Base-by-base conservation (phyloP, 2,329 filamentous ascomycete species). In the Cryphonectria naterciae region DNA sequence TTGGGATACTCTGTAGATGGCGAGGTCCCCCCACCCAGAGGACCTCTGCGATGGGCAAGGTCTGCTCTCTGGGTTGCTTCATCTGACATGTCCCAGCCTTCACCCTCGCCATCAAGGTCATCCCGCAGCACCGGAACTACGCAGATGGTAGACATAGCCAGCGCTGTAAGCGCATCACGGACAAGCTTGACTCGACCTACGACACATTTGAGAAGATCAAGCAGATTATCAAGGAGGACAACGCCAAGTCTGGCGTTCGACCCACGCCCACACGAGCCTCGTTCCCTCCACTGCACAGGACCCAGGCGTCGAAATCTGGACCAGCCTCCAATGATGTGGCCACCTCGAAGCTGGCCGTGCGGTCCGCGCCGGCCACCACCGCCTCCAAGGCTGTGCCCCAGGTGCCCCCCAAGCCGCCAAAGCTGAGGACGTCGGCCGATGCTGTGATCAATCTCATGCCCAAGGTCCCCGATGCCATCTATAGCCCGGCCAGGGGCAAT, bases 51-150 rank as follows among this genome's bases (percentile, higher is more conserved):
- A n/a, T 60, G 56, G 56, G 2, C n/a, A 32, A 17, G 56, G 25
- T 35, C 58, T 32, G 32, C 19, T 17, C 32, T 11, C 32, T 7
- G n/a, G n/a, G 61, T 1, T 64, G 15, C 28, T 11, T 35, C n/a
- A 22, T 46, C 63, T 65, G 11, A 65, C 63, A 10, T 8, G 28
- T 49, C 43, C n/a, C 43, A 65, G 69, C 95, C 15, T 94, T 88
- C 72, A 90, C 94, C 70, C 92, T 98, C 69, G 88, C 92, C 19
- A 86, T 94, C 66, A 90, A 95, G 69, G 83, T 91, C 58, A 91
- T 98, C 37, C 92, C 93, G 2, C 86, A 85, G 49, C 94, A 97
- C 78, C 89, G 87, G 70, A 93, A 95, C 73, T 97, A 90, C 79
- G 94, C 70, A 87, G 89, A 75, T 81, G 81, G 52, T 88, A 90